phyloP scores from a whole-genome alignment of 2,329 filamentous ascomycete genomes.

The Trichothecium sympodiale region DNA sequence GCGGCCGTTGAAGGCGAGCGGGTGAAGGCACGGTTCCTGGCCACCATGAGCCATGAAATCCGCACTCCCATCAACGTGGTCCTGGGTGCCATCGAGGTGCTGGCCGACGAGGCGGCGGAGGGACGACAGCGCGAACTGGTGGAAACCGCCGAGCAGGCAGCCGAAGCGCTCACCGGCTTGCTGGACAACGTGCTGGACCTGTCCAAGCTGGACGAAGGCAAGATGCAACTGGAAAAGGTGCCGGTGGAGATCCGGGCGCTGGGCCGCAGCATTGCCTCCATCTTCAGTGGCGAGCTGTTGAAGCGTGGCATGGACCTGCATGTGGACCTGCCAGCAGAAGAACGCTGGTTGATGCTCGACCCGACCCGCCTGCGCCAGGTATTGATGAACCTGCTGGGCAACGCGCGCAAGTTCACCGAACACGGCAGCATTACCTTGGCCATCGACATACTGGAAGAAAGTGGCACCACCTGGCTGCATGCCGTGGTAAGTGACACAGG shows the following conservation, averaged over 20 bases:
- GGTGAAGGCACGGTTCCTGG: too few species aligned
- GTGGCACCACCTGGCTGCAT: slow-evolving; percentile 73
- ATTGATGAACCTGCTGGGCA: slow-evolving; percentile 75
- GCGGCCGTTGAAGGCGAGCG: too few species aligned
- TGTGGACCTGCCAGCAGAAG: slow-evolving; percentile 61
- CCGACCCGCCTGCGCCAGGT: slow-evolving; percentile 58
- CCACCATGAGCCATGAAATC: slow-evolving; percentile 72
- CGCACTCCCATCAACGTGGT: slow-evolving; percentile 79
- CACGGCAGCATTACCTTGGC: slow-evolving; percentile 76
- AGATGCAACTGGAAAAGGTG: slow-evolving; percentile 69
- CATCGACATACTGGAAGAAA: slow-evolving; percentile 62
- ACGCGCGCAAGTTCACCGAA: slow-evolving; percentile 90
- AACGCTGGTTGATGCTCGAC: slow-evolving; percentile 42
- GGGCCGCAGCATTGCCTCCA: too few species aligned
- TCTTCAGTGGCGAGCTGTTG: too few species aligned
- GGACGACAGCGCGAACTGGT: slow-evolving; percentile 63
- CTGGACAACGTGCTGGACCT: slow-evolving; percentile 97
- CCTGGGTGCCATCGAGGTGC: slow-evolving; percentile 76
- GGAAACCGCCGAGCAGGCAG: too few species aligned
- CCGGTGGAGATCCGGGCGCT: slow-evolving; percentile 56
- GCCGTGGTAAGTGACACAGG: slow-evolving; percentile 86
- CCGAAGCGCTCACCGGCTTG: slow-evolving; percentile 75
- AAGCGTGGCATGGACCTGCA: slow-evolving; percentile 58
- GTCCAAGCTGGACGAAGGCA: slow-evolving; percentile 83
- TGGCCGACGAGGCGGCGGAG: too few species aligned